These are phyloP conservation scores for Phalaenopsis hybrid DNA, from an alignment of 116 monocot species.

Conservation along the genomic window DNA sequence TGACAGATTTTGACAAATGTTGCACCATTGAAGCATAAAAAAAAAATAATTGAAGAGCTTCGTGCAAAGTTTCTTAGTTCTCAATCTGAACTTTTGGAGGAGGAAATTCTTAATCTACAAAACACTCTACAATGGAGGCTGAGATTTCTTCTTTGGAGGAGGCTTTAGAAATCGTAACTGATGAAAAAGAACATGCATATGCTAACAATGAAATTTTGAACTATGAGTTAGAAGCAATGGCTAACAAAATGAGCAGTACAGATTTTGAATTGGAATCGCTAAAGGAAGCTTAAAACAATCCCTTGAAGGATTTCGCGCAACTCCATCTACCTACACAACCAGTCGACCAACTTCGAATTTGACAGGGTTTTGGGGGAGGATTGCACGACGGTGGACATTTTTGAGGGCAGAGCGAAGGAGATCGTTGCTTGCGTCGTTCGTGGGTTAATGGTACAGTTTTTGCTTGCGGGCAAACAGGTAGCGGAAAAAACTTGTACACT, in stretches of 20 bases:
- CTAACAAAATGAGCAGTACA: conserved; percentile 32
- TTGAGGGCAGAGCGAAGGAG: conserved; percentile 52
- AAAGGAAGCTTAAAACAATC: conserved; percentile 30
- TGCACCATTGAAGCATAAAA: conserved; percentile 69
- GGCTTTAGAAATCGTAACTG: conserved; percentile 30
- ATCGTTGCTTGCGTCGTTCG: conserved; percentile 77
- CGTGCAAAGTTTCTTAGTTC: conserved; percentile 74
- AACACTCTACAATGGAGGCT: conserved; percentile 79
- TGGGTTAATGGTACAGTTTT: conserved; percentile 92
- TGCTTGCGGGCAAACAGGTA: conserved; percentile 95
- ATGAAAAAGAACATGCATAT: conserved; percentile 62
- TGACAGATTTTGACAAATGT: neutral
- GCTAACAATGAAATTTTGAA: conserved; percentile 21
- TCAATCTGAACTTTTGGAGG: conserved; percentile 83
- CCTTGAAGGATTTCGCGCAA: conserved; percentile 75
- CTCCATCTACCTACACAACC: conserved; percentile 53
- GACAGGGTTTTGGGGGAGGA: conserved; percentile 40
- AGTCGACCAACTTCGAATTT: conserved; percentile 58
- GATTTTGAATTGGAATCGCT: conserved; percentile 44
- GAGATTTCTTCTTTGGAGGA: conserved; percentile 53
- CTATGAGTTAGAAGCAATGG: conserved; percentile 43
- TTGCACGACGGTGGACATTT: conserved; percentile 56
- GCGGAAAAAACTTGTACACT: conserved; percentile 95
- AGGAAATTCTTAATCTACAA: conserved; percentile 76
- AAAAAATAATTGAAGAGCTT: conserved; percentile 92